Conservation (phyloP, 305 asterid genomes). For the Fraxinus latifolia region DNA sequence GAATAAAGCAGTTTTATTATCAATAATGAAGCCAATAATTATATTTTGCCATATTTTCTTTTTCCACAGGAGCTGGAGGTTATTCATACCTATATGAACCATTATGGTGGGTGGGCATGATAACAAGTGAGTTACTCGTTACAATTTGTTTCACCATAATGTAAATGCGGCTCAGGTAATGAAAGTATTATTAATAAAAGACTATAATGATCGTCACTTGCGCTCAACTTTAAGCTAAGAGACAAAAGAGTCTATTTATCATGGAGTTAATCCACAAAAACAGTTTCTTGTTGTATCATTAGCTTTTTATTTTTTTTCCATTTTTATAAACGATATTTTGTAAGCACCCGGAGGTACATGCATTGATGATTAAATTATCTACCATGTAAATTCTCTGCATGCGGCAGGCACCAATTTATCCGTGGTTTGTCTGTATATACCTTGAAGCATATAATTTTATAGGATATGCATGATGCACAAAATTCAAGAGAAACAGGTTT, state of each 20-base stretch:
- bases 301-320: background rate
- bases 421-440: background rate
- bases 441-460: background rate
- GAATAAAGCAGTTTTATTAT: background rate
- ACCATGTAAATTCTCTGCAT: background rate
- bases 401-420: background rate
- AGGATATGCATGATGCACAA: background rate
- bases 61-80: slow-evolving; percentile 49
- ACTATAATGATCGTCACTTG: background rate
- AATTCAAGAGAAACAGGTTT: background rate
- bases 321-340: background rate
- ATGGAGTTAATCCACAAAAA: slow-evolving; percentile 10
- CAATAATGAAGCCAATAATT: slow-evolving; percentile 3
- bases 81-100: slow-evolving; percentile 57
- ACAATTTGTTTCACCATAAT: slow-evolving; percentile 9
- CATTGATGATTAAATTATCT: slow-evolving; percentile 1
- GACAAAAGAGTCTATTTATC: background rate
- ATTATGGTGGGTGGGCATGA: slow-evolving; percentile 62
- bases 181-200: background rate
- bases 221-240: background rate
- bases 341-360: background rate
- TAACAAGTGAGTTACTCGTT: slow-evolving; percentile 36
- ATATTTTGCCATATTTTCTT: background rate
- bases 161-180: background rate
- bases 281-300: background rate